phyloP scores from a whole-genome alignment of 1,139 yeast species.

The Magnusiomyces tetraspermus region DNA sequence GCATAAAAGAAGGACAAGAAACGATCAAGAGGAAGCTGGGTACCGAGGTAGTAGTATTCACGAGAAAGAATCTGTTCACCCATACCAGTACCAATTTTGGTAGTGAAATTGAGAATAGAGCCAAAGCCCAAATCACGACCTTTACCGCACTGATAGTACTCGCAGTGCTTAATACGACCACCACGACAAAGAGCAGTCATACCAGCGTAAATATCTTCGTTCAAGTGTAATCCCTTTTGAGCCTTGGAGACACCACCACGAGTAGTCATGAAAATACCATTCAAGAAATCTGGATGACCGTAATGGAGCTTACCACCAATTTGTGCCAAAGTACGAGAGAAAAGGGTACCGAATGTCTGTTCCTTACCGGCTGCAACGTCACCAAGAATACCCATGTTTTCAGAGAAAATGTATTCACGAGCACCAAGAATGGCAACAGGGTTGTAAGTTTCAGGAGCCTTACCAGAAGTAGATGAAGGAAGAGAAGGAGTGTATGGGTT shows the following conservation, averaged over 20 bases:
- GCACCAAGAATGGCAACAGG: conserved; percentile 99
- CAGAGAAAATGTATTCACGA: conserved; percentile 97
- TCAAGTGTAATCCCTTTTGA: conserved; percentile 95
- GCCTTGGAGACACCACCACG: conserved; percentile 99
- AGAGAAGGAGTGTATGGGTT: conserved; percentile 38
- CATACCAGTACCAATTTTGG: conserved; percentile 99
- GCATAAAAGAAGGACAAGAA: conserved; percentile 97
- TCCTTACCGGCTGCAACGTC: conserved; percentile 99
- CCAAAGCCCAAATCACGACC: conserved; percentile 99
- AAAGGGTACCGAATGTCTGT: conserved; percentile 97
- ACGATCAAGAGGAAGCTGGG: conserved; percentile 94
- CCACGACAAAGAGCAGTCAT: conserved; percentile 96
- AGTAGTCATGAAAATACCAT: conserved; percentile 88
- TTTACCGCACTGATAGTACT: conserved; percentile 98
- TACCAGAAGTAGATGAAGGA: conserved; percentile 16
- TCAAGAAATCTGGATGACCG: conserved; percentile 99
- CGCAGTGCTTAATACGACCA: conserved; percentile 98
- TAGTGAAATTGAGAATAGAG: conserved; percentile 94
- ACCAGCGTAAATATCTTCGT: conserved; percentile 99
- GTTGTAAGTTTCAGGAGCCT: conserved; percentile 39
- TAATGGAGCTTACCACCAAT: conserved; percentile 98
- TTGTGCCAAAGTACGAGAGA: conserved; percentile 95
- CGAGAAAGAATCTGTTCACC: conserved; percentile 99
- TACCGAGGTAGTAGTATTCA: conserved; percentile 94
- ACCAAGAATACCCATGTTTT: conserved; percentile 97